Evolutionary conservation across 345 rosid genomes (phyloP).

Genomic region (Salix udensis): DNA sequence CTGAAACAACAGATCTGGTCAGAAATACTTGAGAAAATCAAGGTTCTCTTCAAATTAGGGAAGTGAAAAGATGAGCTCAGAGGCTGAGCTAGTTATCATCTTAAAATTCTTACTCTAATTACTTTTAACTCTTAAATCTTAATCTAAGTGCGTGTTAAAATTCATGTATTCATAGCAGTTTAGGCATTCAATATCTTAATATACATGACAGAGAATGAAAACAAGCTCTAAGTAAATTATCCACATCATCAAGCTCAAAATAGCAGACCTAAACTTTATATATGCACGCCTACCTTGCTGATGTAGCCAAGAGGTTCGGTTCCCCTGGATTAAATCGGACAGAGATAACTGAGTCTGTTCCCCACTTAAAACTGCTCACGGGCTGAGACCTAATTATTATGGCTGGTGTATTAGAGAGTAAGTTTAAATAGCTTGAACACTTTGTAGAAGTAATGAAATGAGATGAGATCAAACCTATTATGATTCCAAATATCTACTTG

Average conservation of each 20-base stretch:
- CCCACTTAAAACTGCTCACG: constrained; percentile 78
- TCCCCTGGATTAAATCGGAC: constrained; percentile 93
- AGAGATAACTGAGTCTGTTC: constrained; percentile 75
- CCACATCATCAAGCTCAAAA: not conserved
- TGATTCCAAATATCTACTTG: constrained; percentile 94
- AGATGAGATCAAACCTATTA: constrained; percentile 51
- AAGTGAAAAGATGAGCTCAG: no score
- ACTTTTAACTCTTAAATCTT: not conserved
- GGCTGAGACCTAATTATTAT: constrained; percentile 75
- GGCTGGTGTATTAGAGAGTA: constrained; percentile 6
- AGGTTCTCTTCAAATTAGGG: no score
- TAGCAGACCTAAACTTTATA: not conserved
- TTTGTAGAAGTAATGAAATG: not conserved
- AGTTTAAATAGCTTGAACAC: not conserved
- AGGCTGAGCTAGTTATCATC: no score
- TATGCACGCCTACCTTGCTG: constrained; percentile 56
- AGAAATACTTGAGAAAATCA: no score
- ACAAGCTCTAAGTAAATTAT: not conserved
- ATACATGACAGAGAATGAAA: not conserved
- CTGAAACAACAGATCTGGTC: no score
- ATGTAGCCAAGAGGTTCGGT: constrained; percentile 71
- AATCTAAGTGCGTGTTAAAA: not conserved
- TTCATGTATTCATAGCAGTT: no score
- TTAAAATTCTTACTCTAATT: not conserved
- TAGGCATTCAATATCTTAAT: not conserved